Conservation (phyloP, 495 filamentous ascomycete genomes). For the Chaetomium fimeti region DNA sequence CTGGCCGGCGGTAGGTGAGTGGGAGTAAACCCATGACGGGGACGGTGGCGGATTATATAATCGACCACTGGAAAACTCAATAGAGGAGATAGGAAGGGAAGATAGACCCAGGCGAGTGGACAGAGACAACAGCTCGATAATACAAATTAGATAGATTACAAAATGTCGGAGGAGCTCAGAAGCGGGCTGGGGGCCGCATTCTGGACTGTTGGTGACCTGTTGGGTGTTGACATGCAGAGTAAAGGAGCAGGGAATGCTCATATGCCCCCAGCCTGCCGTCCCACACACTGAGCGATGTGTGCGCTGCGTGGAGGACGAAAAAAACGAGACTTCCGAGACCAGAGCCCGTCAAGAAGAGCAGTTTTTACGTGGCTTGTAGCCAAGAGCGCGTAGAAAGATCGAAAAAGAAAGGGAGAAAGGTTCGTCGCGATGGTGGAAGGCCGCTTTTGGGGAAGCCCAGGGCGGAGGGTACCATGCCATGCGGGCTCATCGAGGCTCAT, state of each 20-base stretch:
- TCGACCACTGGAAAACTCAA: no score
- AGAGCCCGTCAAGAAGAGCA: neutral
- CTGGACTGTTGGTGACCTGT: neutral
- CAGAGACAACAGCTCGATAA: no score
- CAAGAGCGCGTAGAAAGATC: neutral
- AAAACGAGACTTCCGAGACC: neutral
- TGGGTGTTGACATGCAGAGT: neutral
- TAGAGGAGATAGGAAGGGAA: no score
- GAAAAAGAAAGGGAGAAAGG: neutral
- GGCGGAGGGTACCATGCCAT: neutral
- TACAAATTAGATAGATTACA: neutral
- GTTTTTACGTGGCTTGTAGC: neutral
- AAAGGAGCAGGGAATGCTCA: neutral
- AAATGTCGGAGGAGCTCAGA: neutral
- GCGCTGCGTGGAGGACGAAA: neutral
- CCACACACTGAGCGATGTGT: neutral
- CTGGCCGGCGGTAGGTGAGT: conserved; percentile 42
- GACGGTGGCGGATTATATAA: neutral
- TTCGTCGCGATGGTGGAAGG: neutral
- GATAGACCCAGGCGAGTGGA: neutral
- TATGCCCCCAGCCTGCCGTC: neutral
- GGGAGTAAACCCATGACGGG: conserved; percentile 35
- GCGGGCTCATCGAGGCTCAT: neutral
- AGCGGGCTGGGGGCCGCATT: neutral
- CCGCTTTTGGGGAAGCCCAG: neutral